These are phyloP conservation scores for Nothophaeocryptopus gaeumannii DNA, from an alignment of 2,329 filamentous ascomycete species.

Conservation along the genomic window DNA sequence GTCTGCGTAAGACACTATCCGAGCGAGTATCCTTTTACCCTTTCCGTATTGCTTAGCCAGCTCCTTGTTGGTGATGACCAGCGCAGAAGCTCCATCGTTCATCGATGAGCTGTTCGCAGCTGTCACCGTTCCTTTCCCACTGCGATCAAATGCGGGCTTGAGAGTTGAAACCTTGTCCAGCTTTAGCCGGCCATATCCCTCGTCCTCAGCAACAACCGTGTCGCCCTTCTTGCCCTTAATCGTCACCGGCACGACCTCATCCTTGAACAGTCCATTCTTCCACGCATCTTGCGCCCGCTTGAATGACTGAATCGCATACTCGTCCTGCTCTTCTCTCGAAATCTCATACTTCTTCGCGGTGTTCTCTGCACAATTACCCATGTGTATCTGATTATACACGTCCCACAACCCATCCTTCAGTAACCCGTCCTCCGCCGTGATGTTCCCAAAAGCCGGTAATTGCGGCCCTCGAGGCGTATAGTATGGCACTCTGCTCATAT, in stretches of 20 bases:
- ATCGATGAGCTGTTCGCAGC: conserved; percentile 92
- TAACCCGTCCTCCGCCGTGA: conserved; percentile 85
- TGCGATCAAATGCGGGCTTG: conserved; percentile 85
- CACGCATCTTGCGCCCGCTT: conserved; percentile 86
- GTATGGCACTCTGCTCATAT: conserved; percentile 91
- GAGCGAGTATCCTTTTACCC: conserved; percentile 77
- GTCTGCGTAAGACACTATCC: conserved; percentile 81
- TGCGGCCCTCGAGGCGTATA: conserved; percentile 81
- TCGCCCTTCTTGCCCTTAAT: conserved; percentile 83
- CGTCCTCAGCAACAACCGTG: conserved; percentile 73
- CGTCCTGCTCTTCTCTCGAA: conserved; percentile 81
- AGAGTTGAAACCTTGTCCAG: conserved; percentile 79
- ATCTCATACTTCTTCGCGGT: conserved; percentile 85
- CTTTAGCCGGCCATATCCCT: conserved; percentile 85
- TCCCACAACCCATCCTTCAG: conserved; percentile 95
- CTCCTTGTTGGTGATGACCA: conserved; percentile 79
- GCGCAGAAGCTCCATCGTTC: conserved; percentile 88
- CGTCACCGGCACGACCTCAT: conserved; percentile 86
- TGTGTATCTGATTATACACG: conserved; percentile 94
- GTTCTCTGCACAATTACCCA: conserved; percentile 95
- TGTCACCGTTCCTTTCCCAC: conserved; percentile 85
- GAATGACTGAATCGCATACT: conserved; percentile 86
- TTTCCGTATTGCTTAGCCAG: conserved; percentile 77
- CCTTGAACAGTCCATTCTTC: conserved; percentile 76
- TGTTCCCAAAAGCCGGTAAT: conserved; percentile 79